These are phyloP conservation scores for Lasiodiplodia sp. DNA, from an alignment of 2,329 filamentous ascomycete species.

Conservation along the genomic window DNA sequence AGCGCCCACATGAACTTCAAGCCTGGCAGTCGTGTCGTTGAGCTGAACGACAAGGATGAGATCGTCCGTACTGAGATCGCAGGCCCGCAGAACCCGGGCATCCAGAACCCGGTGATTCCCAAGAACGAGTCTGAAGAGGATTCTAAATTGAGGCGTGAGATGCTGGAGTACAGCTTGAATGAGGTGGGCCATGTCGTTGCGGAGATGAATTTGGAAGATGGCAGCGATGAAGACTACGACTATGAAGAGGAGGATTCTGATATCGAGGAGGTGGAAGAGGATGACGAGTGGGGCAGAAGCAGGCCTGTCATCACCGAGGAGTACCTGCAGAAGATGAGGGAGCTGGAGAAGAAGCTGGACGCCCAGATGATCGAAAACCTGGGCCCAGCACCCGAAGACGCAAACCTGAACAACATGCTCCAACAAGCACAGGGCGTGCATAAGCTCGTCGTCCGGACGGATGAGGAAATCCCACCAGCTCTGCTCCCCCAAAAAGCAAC, in stretches of 20 bases:
- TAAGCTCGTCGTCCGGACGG: constrained; percentile 19
- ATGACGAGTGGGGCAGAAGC: constrained; percentile 79
- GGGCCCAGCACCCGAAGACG: constrained; percentile 56
- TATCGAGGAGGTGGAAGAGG: constrained; percentile 67
- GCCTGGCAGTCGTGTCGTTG: constrained; percentile 48
- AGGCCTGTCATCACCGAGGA: constrained; percentile 74
- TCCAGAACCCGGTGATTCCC: constrained; percentile 65
- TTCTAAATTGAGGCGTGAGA: constrained; percentile 79
- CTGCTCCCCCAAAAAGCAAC: constrained; percentile 13
- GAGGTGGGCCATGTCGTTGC: constrained; percentile 93
- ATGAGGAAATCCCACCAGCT: constrained; percentile 20
- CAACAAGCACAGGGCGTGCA: constrained; percentile 28
- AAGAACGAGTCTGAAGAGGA: constrained; percentile 82
- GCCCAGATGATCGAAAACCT: constrained; percentile 64
- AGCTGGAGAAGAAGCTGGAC: constrained; percentile 80
- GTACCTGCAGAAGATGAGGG: constrained; percentile 83
- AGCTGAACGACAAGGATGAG: constrained; percentile 53
- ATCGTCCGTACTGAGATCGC: constrained; percentile 38
- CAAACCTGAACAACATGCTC: constrained; percentile 42
- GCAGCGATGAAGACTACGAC: constrained; percentile 57
- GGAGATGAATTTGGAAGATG: constrained; percentile 83
- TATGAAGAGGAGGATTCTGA: constrained; percentile 52
- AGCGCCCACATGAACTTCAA: constrained; percentile 37
- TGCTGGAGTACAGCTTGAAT: constrained; percentile 87
- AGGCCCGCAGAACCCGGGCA: constrained; percentile 45